Base-by-base conservation (phyloP, 495 filamentous ascomycete genomes). In the Podospora conica region DNA sequence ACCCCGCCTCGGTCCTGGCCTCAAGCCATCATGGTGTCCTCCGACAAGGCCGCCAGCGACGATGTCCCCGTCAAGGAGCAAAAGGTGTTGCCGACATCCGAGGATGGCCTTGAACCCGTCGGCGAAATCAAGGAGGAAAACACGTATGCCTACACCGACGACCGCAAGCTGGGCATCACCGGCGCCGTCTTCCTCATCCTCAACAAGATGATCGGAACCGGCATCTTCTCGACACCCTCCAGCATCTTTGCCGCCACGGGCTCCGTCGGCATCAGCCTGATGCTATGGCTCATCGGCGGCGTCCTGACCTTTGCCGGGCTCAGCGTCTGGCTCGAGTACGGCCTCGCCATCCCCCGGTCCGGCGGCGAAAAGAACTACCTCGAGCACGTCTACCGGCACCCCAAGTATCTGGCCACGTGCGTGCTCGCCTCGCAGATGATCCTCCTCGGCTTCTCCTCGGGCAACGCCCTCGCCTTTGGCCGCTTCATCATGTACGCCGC, bases 401-500 rank as follows among this genome's bases (percentile, higher is more conserved):
- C 88, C 9, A 81, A 78, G 56, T 85, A 86, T 77, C 77, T 90
- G 3, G 85, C 83, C 8, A 87, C 85, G 0, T 85, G 82, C 67
- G 82, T 88, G 73, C 87, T 85, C 69, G 82, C 82, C 56, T 78
- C 84, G 5, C 86, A 87, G 65, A 83, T 86, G 55, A 79, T 88
- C 48, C 71, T 84, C 9, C 75, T 86, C 15, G 80, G 80, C 4
- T 82, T 81, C 68, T 79, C 77, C 15, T 82, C 86, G 2, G 83
- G 82, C 3, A 91, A 90, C 74, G 85, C 85, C 53, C 83, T 90
- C 58, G 84, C 88, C 6, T 88, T 91, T 29, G 88, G 87, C 59
- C 77, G 86, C 66, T 90, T 90, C 66, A 82, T 86, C 28, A 83
- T 91, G 70, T 84, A 84, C 66, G 88, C 87, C 0, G 77, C 84